Base-by-base conservation (phyloP, 2,329 filamentous ascomycete genomes). In the Lanzia echinophila region DNA sequence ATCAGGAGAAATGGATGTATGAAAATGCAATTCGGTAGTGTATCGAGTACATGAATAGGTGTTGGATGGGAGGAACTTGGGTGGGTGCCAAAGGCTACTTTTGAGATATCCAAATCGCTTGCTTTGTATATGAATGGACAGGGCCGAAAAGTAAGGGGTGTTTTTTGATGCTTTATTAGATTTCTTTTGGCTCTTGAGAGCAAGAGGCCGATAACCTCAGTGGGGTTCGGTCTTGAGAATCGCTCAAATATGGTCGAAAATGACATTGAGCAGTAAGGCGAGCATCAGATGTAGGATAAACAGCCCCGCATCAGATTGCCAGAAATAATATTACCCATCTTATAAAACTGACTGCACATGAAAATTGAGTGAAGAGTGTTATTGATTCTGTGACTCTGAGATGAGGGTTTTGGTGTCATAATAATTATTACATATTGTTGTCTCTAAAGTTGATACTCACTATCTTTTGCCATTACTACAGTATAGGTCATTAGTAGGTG, bases 231-330 rank as follows among this genome's bases (percentile, higher is more conserved):
- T 48, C 50, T 53, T 11, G 20, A 31, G 36, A 33, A 41, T 24
- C 31, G 50, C 50, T 52, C 42, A 47, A 33, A 47, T 42, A 31
- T 34, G 20, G 32, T 38, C 41, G 49, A 32, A 28, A 28, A 47
- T 52, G 33, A 24, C 33, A 53, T 48, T 53, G 59, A 55, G 59
- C 58, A 58, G 43, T 50, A 60, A 52, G 50, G 36, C 47, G 44
- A 61, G 57, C 47, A 56, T 56, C 47, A 41, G 56, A 54, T 65
- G 63, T 64, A 65, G 63, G 65, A 63, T 60, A 65, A 60, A 63
- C 60, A 66, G 63, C 56, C 63, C 60, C 24, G 32, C 50, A 48
- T 48, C 44, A 48, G 20, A 53, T 34, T 43, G 28, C 44, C 28
- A 42, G 50, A 53, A 53, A 31, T 53, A 53, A 48, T 53, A 53